Conservation (phyloP, 2,329 filamentous ascomycete species). For the Colletotrichum viniferum region DNA sequence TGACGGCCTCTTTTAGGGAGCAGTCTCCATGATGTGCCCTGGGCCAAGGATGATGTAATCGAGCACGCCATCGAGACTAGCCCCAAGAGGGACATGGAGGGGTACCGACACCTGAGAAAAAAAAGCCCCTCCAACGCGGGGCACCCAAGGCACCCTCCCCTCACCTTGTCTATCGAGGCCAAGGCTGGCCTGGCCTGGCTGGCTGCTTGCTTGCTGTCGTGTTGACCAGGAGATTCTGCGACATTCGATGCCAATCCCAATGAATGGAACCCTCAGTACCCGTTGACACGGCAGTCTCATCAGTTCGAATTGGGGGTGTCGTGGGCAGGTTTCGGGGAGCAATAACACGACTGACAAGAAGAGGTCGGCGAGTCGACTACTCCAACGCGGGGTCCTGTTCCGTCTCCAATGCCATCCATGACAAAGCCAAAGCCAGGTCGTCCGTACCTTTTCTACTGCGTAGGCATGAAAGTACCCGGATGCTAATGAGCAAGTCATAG, state of each 20-base stretch:
- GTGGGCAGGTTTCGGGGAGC: neutral
- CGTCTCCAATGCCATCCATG: neutral
- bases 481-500: neutral
- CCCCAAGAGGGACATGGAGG: conserved; percentile 7
- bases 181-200: neutral
- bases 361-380: neutral
- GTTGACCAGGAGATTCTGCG: conserved; percentile 4
- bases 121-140: conserved; percentile 19
- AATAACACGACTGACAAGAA: neutral
- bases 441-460: neutral
- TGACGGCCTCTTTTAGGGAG: neutral
- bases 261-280: neutral
- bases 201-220: neutral
- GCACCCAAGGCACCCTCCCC: neutral
- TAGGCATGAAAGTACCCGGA: neutral
- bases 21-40: conserved; percentile 12
- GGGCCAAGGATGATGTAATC: conserved; percentile 21
- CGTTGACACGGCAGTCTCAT: neutral
- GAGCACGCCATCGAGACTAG: conserved; percentile 19
- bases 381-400: neutral
- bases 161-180: neutral
- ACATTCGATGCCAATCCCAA: neutral
- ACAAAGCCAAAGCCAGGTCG: neutral
- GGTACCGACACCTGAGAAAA: conserved; percentile 11
- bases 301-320: neutral